Evolutionary conservation across 495 filamentous ascomycete genomes (phyloP), one percentile per base, ranked within the genome.

Genomic region (Xylaria sp.): DNA sequence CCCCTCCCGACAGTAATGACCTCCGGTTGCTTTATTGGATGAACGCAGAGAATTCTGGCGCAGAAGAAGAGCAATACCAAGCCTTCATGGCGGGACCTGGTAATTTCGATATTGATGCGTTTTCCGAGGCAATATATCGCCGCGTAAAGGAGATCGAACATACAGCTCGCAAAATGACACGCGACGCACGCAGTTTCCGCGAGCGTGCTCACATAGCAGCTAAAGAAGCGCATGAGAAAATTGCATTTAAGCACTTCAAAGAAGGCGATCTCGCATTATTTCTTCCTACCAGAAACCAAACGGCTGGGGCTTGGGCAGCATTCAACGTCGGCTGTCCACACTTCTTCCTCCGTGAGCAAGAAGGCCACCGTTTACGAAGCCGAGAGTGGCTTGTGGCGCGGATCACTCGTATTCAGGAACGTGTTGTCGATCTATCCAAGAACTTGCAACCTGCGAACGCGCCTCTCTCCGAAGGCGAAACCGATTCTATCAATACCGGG

Each of bases 291-390:
- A 86, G 94, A 29, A 98, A 98, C 73, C 94, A 97, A 78, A 91
- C 91, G 31, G 96, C 94, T 6, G 90, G 96, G 12, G 94, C 96
- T 4, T 99, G 96, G 96, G 96, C 96, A 5, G 96, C 97, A 4
- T 99, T 99, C 84, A 99, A 99, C 76, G 91, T 98, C 58, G 94
- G 94, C 0, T 95, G 93, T 63, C 96, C 96, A 17, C 96, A 99
- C 79, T 98, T 94, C 82, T 99, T 99, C 83, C 84, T 99, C 0
- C 91, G 93, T 40, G 96, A 99, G 80, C 93, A 97, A 79, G 94
- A 97, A 68, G 85, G 86, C 0, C 97, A 98, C 76, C 92, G 94
- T 69, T 86, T 99, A 15, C 85, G 90, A 50, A 88, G 85, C 37
- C 86, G 93, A 31, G 97, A 98, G 74, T 99, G 95, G 93, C 88